phyloP scores from a whole-genome alignment of 306 rosid genomes.

The Rosa chinensis region DNA sequence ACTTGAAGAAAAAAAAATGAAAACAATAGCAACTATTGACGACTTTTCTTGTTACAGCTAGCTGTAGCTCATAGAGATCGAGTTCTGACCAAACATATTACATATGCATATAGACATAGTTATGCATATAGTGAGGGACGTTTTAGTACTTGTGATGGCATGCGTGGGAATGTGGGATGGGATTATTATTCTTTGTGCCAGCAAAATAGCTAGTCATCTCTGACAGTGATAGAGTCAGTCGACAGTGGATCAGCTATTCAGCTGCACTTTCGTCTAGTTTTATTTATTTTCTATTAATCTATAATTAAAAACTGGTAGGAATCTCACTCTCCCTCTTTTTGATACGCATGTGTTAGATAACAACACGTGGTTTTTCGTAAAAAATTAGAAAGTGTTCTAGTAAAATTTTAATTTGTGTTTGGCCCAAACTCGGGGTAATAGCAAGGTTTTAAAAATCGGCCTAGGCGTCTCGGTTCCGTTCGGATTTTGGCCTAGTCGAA shows the following conservation, averaged over 20 bases:
- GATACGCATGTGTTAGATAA: background rate
- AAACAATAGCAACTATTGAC: background rate
- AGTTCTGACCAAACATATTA: background rate
- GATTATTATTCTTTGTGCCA: background rate
- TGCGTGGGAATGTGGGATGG: background rate
- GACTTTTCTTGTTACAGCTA: background rate
- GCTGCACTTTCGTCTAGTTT: background rate
- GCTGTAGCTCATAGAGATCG: background rate
- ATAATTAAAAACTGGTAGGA: background rate
- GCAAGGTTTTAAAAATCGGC: no score
- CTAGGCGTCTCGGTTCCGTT: no score
- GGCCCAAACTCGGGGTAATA: no score
- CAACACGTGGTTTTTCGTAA: background rate
- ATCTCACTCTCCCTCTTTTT: background rate
- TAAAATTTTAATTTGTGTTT: no score
- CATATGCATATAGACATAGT: no score
- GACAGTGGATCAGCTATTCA: background rate
- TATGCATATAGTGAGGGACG: background rate
- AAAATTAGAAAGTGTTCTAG: no score
- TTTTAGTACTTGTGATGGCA: background rate
- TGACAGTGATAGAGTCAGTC: background rate
- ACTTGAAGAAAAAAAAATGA: no score
- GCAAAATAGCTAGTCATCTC: slow-evolving; percentile 9
- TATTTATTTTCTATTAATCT: background rate
- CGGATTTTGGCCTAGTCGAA: no score